These are phyloP conservation scores for Didymella keratinophila DNA, from an alignment of 2,329 filamentous ascomycete species.

Conservation along the genomic window DNA sequence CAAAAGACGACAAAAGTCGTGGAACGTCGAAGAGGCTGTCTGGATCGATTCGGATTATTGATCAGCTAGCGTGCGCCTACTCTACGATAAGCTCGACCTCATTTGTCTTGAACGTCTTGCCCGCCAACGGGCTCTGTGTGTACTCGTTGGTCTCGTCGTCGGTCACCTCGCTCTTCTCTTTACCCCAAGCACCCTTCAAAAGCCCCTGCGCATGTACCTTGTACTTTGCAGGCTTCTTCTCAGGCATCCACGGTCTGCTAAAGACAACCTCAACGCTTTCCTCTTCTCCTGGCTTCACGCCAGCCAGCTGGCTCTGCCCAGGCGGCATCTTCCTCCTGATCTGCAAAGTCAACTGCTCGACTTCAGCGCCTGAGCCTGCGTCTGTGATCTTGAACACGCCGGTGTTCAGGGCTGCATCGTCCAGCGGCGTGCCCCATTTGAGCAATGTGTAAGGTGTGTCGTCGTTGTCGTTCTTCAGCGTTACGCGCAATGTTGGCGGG, in stretches of 20 bases:
- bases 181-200: slow-evolving; percentile 50
- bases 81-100: slow-evolving; percentile 26
- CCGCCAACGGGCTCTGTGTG: slow-evolving; percentile 34
- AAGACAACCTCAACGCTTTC: slow-evolving; percentile 49
- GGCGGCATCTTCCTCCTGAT: slow-evolving; percentile 51
- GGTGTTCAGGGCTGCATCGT: slow-evolving; percentile 48
- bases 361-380: slow-evolving; percentile 34
- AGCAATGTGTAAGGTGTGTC: slow-evolving; percentile 47
- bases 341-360: slow-evolving; percentile 44
- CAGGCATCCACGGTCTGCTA: slow-evolving; percentile 49
- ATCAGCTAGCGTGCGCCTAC: neutral
- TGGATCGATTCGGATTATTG: neutral
- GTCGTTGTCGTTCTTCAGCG: slow-evolving; percentile 48
- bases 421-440: slow-evolving; percentile 53
- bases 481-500: slow-evolving; percentile 47
- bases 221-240: slow-evolving; percentile 47
- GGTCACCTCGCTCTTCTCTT: slow-evolving; percentile 30
- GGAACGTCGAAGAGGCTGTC: no score
- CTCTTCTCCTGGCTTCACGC: slow-evolving; percentile 46
- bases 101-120: slow-evolving; percentile 36
- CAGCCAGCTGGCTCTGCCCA: slow-evolving; percentile 44
- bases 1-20: no score
- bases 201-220: slow-evolving; percentile 46
- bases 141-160: slow-evolving; percentile 40
- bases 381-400: slow-evolving; percentile 50